These are phyloP conservation scores for Hypoxylon sp. DNA, from an alignment of 2,329 filamentous ascomycete species.

Conservation along the genomic window DNA sequence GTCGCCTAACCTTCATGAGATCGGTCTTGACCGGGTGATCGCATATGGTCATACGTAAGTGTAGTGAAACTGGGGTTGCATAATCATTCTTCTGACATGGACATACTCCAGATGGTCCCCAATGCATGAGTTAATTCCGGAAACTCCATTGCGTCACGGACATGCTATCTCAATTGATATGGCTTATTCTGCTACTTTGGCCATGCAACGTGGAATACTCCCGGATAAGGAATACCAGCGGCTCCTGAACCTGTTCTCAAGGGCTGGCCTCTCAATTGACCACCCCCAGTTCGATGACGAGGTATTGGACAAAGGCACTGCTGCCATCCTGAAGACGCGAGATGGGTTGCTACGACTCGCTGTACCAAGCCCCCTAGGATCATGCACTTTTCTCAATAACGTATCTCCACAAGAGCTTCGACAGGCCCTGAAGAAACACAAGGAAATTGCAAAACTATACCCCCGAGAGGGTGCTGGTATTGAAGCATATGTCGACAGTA, in stretches of 20 bases:
- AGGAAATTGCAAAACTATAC: constrained; percentile 73
- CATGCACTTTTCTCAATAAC: constrained; percentile 78
- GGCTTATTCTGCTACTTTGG: constrained; percentile 80
- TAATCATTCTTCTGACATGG: constrained; percentile 4
- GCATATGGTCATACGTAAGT: constrained; percentile 79
- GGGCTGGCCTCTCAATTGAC: constrained; percentile 79
- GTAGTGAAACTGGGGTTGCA: not conserved
- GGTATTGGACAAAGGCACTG: constrained; percentile 75
- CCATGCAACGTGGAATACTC: constrained; percentile 73
- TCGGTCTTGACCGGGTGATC: constrained; percentile 79
- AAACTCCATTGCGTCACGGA: constrained; percentile 78
- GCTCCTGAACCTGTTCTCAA: constrained; percentile 77
- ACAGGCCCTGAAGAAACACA: constrained; percentile 73
- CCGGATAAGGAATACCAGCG: constrained; percentile 72
- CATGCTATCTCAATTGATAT: constrained; percentile 84
- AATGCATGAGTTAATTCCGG: constrained; percentile 77
- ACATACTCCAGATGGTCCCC: constrained; percentile 72
- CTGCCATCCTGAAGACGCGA: constrained; percentile 79
- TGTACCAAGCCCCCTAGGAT: constrained; percentile 77
- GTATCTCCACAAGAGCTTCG: constrained; percentile 74
- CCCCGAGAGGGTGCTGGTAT: constrained; percentile 75
- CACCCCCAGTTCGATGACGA: constrained; percentile 77
- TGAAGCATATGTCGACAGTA: constrained; percentile 78
- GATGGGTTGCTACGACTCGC: constrained; percentile 78
- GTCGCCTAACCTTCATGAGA: constrained; percentile 81